Percentiles rank a stretch among this genome's conserved stretches.
Conservation (phyloP, 441 rosid species). For the Pelargonium myrrhifolium region DNA sequence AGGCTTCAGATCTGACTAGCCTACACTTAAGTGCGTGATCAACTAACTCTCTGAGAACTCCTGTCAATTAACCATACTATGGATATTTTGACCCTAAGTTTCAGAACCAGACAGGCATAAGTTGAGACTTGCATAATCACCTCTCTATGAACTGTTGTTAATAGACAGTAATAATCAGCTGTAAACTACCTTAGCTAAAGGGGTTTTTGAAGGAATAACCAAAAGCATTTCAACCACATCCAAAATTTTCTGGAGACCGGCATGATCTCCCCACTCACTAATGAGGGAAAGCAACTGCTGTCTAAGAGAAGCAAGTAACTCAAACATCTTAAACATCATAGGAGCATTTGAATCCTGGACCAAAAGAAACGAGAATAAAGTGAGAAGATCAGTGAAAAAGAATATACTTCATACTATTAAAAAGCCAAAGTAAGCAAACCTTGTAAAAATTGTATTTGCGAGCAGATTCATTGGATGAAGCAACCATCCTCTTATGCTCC, state of each 20-base stretch:
- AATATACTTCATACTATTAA: not conserved
- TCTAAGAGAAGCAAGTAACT: conserved; percentile 46
- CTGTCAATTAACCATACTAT: no score
- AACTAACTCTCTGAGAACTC: no score
- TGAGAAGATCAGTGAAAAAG: conserved; percentile 6
- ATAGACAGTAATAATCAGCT: conserved; percentile 11
- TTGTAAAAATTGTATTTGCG: conserved; percentile 74
- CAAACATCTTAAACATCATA: conserved; percentile 66
- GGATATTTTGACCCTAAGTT: no score
- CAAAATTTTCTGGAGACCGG: conserved; percentile 66
- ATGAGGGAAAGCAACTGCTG: conserved; percentile 36
- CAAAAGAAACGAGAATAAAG: conserved; percentile 12
- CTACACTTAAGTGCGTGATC: no score
- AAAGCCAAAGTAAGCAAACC: conserved; percentile 35
- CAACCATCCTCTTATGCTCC: conserved; percentile 44
- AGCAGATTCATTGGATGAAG: conserved; percentile 34
- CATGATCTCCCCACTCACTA: conserved; percentile 73
- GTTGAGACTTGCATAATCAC: no score
- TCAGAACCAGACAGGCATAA: no score
- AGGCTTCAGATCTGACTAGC: no score
- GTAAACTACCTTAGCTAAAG: conserved; percentile 73
- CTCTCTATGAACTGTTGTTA: no score
- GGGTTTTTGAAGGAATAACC: conserved; percentile 65
- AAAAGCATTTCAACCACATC: conserved; percentile 67
- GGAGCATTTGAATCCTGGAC: conserved; percentile 72